These are phyloP conservation scores for Venustampulla echinocandica DNA, from an alignment of 495 filamentous ascomycete species.

Conservation along the genomic window DNA sequence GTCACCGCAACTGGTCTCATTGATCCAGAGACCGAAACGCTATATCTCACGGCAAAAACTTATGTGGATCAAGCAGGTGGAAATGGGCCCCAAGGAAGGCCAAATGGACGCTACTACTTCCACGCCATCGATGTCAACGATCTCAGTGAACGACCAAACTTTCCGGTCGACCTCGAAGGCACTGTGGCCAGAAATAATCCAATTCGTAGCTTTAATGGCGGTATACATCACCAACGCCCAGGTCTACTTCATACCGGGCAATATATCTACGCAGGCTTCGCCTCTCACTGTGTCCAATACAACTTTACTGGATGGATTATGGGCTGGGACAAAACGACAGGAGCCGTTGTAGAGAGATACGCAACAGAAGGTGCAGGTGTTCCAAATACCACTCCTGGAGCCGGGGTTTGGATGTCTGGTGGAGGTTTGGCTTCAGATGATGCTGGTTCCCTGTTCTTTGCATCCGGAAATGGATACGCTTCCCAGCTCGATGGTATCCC, in stretches of 20 bases:
- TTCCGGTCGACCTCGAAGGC: conserved; percentile 34
- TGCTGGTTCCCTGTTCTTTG: conserved; percentile 31
- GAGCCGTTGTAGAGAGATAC: conserved; percentile 28
- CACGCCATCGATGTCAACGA: conserved; percentile 34
- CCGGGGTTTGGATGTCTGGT: conserved; percentile 36
- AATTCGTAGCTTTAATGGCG: conserved; percentile 33
- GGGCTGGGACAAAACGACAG: conserved; percentile 36
- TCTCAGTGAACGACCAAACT: conserved; percentile 28
- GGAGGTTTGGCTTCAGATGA: conserved; percentile 33
- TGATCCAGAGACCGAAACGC: conserved; percentile 35
- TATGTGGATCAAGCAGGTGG: conserved; percentile 27
- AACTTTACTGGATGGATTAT: conserved; percentile 41
- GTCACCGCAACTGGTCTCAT: conserved; percentile 41
- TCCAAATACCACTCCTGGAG: conserved; percentile 22
- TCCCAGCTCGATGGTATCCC: conserved; percentile 30
- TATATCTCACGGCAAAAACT: conserved; percentile 38
- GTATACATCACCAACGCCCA: conserved; percentile 35
- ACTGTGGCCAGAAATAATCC: conserved; percentile 33
- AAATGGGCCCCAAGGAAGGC: conserved; percentile 8
- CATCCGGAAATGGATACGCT: conserved; percentile 38
- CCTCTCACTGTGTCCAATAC: conserved; percentile 38
- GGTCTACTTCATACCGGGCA: conserved; percentile 33
- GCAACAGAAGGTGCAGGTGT: conserved; percentile 30
- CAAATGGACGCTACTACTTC: conserved; percentile 30
- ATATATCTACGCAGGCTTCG: conserved; percentile 36